These are phyloP conservation scores for Amoeboaphelidium protococcarum DNA, from an alignment of 371 early-diverging fungal species.

Conservation along the genomic window DNA sequence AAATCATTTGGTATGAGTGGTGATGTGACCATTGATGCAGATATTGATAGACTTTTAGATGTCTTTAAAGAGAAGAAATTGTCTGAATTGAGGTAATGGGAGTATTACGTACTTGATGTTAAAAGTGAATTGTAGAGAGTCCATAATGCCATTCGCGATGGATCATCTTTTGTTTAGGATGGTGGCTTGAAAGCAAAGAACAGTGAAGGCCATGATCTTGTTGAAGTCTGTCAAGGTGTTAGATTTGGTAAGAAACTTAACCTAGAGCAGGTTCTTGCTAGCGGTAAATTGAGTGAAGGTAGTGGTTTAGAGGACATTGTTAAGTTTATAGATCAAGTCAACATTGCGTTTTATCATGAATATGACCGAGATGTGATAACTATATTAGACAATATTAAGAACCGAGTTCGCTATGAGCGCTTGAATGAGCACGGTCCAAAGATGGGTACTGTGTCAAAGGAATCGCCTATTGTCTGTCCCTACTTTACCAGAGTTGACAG, in stretches of 20 bases:
- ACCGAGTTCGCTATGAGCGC: slow-evolving; percentile 57
- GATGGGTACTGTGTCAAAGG: slow-evolving; percentile 19
- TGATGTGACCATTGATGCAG: slow-evolving; percentile 25
- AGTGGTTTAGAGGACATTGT: no score
- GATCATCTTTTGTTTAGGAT: neutral
- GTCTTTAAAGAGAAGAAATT: slow-evolving; percentile 27
- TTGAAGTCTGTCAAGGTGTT: no score
- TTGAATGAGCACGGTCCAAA: slow-evolving; percentile 33
- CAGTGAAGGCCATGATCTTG: no score
- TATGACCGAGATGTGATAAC: slow-evolving; percentile 47
- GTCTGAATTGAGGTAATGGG: slow-evolving; percentile 47
- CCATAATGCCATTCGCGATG: neutral
- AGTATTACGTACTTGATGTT: slow-evolving; percentile 53
- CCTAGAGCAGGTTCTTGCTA: no score
- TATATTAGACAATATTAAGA: slow-evolving; percentile 41
- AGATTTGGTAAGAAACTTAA: no score
- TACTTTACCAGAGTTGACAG: slow-evolving; percentile 46
- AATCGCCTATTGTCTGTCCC: slow-evolving; percentile 49
- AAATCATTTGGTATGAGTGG: slow-evolving; percentile 13
- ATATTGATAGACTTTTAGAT: slow-evolving; percentile 31
- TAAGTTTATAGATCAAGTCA: slow-evolving; percentile 61
- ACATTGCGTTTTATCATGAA: slow-evolving; percentile 46
- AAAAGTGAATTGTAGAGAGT: neutral
- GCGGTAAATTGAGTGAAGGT: no score
- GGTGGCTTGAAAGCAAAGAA: neutral